Evolutionary conservation across 2,329 filamentous ascomycete genomes (phyloP).

Genomic region (Cryphonectria parasitica): DNA sequence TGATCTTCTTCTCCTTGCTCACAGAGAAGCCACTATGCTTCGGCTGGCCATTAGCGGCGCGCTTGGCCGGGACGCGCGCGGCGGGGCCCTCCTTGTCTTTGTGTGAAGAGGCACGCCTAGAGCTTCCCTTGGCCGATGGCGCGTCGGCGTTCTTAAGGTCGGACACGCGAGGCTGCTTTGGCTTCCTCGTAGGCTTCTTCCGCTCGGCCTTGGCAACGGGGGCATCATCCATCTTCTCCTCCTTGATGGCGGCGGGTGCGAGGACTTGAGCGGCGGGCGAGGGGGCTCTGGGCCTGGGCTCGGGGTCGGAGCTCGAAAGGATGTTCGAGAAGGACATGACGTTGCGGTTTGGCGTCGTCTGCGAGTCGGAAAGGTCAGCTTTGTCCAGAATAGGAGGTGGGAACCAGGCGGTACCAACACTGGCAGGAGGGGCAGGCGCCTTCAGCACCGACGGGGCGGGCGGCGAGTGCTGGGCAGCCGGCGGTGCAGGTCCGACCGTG

Average conservation of each 20-base stretch:
- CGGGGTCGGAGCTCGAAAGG: constrained; percentile 76
- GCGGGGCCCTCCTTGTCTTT: constrained; percentile 47
- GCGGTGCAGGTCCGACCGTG: constrained; percentile 44
- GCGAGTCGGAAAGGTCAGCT: constrained; percentile 26
- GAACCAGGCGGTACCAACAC: constrained; percentile 37
- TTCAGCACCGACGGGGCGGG: constrained; percentile 46
- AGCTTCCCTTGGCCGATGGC: constrained; percentile 49
- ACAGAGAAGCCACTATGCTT: constrained; percentile 54
- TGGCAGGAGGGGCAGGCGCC: constrained; percentile 42
- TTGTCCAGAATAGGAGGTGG: not conserved
- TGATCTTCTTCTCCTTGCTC: constrained; percentile 70
- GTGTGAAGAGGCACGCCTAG: constrained; percentile 53
- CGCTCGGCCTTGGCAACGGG: constrained; percentile 35
- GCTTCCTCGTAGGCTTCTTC: constrained; percentile 45
- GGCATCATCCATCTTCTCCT: constrained; percentile 30
- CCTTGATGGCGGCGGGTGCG: constrained; percentile 27
- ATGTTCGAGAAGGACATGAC: constrained; percentile 97
- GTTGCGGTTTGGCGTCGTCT: constrained; percentile 75
- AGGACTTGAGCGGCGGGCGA: constrained; percentile 14
- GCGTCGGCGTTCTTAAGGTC: constrained; percentile 54
- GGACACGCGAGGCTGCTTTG: constrained; percentile 53
- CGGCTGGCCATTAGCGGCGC: constrained; percentile 62
- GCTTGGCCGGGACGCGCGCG: constrained; percentile 57
- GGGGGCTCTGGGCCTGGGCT: constrained; percentile 52
- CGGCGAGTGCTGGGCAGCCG: constrained; percentile 38